phyloP scores from a whole-genome alignment of 768 basidiomycete species.

The button mushroom (Agaricus bisporus) region DNA sequence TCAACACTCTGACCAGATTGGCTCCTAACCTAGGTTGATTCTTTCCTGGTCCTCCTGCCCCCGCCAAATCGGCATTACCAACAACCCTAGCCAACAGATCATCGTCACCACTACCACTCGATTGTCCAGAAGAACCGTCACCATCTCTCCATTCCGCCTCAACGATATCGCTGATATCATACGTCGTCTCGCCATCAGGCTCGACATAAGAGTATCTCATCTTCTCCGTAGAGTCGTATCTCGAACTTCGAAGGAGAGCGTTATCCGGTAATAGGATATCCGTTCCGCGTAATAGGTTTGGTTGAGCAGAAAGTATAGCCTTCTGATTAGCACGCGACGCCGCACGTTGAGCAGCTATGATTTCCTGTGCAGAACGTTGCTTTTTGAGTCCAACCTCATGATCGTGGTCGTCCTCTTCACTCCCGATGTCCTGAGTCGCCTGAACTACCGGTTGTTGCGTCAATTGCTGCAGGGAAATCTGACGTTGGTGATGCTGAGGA shows the following conservation, averaged over 20 bases:
- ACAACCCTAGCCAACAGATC: conserved; percentile 68
- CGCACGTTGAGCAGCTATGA: conserved; percentile 90
- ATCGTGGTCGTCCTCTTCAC: conserved; percentile 21
- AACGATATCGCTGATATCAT: conserved; percentile 90
- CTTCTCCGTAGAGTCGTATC: conserved; percentile 61
- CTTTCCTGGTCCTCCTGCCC: conserved; percentile 15
- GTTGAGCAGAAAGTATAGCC: conserved; percentile 73
- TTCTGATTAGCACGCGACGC: conserved; percentile 82
- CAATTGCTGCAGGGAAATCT: too few species aligned
- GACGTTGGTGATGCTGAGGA: too few species aligned
- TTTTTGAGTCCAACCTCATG: conserved; percentile 24
- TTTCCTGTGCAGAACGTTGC: conserved; percentile 68
- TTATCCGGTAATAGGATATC: conserved; percentile 85
- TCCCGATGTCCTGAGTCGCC: too few species aligned
- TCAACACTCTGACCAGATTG: conserved; percentile 68
- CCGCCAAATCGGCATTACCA: conserved; percentile 17
- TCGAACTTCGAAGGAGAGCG: conserved; percentile 77
- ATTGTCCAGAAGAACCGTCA: neutral
- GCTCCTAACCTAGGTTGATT: conserved; percentile 58
- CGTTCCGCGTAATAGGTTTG: conserved; percentile 81
- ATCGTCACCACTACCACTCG: conserved; percentile 15
- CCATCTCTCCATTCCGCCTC: conserved; percentile 80
- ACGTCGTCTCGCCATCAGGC: conserved; percentile 73
- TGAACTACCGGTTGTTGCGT: too few species aligned
- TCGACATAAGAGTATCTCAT: conserved; percentile 95